A percentile compares a stretch with the other conserved stretches of the same genome.
phyloP scores from a whole-genome alignment of 371 early-diverging fungal genomes.

The Mortierella sp. region DNA sequence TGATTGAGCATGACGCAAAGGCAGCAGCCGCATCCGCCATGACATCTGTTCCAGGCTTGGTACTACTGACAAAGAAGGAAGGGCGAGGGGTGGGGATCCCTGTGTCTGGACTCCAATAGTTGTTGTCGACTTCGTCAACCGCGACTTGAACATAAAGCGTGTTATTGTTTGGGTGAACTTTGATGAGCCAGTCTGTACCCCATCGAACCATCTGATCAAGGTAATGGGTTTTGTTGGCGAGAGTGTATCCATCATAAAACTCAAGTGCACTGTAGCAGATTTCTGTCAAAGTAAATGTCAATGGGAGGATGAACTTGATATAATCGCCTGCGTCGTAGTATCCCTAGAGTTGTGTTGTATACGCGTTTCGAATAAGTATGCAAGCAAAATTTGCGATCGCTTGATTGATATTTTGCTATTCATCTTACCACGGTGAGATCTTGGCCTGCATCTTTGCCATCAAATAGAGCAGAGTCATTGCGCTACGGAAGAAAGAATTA shows the following conservation, averaged over 20 bases:
- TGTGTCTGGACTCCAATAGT: slow-evolving; percentile 53
- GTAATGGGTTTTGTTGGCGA: slow-evolving; percentile 60
- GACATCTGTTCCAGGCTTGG: too few species aligned
- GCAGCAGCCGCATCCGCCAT: too few species aligned
- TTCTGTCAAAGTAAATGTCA: slow-evolving; percentile 62
- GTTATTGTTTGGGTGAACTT: slow-evolving; percentile 63
- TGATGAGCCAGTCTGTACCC: slow-evolving; percentile 74
- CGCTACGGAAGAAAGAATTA: slow-evolving; percentile 50
- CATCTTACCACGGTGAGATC: slow-evolving; percentile 57
- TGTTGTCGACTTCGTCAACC: slow-evolving; percentile 35
- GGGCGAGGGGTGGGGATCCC: slow-evolving; percentile 69
- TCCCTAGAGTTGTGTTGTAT: slow-evolving; percentile 7
- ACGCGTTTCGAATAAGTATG: too few species aligned
- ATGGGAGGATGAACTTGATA: slow-evolving; percentile 69
- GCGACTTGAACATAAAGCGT: slow-evolving; percentile 60
- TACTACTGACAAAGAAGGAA: slow-evolving; percentile 62
- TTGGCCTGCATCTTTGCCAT: slow-evolving; percentile 61
- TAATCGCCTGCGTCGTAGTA: slow-evolving; percentile 62
- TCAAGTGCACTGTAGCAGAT: slow-evolving; percentile 68
- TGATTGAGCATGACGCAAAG: too few species aligned
- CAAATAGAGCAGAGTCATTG: slow-evolving; percentile 62
- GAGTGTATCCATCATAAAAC: slow-evolving; percentile 67
- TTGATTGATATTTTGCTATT: too few species aligned
- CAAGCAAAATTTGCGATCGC: too few species aligned
- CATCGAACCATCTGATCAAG: slow-evolving; percentile 66